phyloP scores from a whole-genome alignment of 768 basidiomycete species.

The Mycena rosella region DNA sequence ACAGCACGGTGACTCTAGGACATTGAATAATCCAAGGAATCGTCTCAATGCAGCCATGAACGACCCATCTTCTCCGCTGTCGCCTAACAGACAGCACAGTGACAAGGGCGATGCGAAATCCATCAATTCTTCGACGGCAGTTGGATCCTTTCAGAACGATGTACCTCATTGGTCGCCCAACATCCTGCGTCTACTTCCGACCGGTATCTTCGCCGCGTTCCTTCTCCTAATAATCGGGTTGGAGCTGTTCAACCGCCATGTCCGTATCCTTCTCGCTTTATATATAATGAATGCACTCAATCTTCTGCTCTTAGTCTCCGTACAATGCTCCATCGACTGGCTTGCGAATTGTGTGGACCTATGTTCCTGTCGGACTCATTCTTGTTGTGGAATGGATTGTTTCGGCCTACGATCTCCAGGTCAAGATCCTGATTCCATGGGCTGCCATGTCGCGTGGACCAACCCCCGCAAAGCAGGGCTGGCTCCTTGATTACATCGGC shows the following conservation, averaged over 20 bases:
- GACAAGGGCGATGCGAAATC: background rate
- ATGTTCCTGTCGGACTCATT: conserved; percentile 15
- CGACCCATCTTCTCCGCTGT: background rate
- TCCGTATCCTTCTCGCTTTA: background rate
- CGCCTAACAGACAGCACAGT: background rate
- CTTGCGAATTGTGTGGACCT: conserved; percentile 19
- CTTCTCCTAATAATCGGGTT: conserved; percentile 8
- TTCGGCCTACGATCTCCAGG: conserved; percentile 22
- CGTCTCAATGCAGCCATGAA: background rate
- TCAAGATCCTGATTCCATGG: conserved; percentile 27
- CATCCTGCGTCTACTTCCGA: conserved; percentile 4
- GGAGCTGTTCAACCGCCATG: conserved; percentile 8
- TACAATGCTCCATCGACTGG: conserved; percentile 20
- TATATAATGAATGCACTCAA: background rate
- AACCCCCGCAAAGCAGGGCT: conserved; percentile 8
- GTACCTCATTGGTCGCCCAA: conserved; percentile 7
- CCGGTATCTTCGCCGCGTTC: background rate
- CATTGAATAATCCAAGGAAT: background rate
- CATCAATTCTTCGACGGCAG: background rate
- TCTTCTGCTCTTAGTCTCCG: conserved; percentile 1
- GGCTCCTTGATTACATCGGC: conserved; percentile 26
- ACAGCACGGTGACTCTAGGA: background rate
- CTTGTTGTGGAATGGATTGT: conserved; percentile 28
- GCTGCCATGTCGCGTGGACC: conserved; percentile 18
- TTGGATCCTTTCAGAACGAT: background rate